Evolutionary conservation across 2,329 filamentous ascomycete genomes (phyloP).

Genomic region (Hysterium pulicare): DNA sequence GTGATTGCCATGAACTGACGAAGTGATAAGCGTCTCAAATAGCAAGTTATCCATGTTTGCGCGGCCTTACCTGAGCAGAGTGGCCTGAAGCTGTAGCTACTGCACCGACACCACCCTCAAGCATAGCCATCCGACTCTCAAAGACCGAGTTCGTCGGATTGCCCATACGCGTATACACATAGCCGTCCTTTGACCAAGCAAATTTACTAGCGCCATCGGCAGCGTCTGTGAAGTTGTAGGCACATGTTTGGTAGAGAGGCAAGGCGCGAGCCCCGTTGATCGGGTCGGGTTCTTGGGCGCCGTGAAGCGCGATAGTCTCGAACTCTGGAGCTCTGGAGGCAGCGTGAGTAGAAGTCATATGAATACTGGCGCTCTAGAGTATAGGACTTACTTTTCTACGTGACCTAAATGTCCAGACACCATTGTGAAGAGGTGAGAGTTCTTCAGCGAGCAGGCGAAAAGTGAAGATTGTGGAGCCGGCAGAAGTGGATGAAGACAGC

Average conservation of each 20-base stretch:
- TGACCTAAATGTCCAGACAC: slow-evolving; percentile 21
- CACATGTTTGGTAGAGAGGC: slow-evolving; percentile 18
- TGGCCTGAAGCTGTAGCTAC: slow-evolving; percentile 39
- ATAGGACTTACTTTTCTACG: slow-evolving; percentile 10
- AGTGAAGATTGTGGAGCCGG: too few species aligned
- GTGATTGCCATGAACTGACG: slow-evolving; percentile 37
- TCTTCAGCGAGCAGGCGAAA: too few species aligned
- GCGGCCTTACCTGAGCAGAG: slow-evolving; percentile 19
- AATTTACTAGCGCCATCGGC: slow-evolving; percentile 35
- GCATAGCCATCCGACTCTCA: slow-evolving; percentile 37
- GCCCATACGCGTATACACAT: slow-evolving; percentile 40
- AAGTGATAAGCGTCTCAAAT: not conserved
- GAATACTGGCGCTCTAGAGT: too few species aligned
- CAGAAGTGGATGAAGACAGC: too few species aligned
- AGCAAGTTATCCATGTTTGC: too few species aligned
- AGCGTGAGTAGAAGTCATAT: too few species aligned
- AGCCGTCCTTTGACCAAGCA: slow-evolving; percentile 36
- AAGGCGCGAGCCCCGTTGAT: slow-evolving; percentile 21
- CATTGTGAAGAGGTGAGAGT: slow-evolving; percentile 12
- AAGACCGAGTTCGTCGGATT: slow-evolving; percentile 41
- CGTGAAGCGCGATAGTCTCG: slow-evolving; percentile 19
- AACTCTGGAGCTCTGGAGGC: slow-evolving; percentile 19
- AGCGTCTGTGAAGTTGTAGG: slow-evolving; percentile 34
- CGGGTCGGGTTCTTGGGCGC: slow-evolving; percentile 20
- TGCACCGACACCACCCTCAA: slow-evolving; percentile 38